Conservation (phyloP, 306 rosid genomes). For the Oemleria cerasiformis region DNA sequence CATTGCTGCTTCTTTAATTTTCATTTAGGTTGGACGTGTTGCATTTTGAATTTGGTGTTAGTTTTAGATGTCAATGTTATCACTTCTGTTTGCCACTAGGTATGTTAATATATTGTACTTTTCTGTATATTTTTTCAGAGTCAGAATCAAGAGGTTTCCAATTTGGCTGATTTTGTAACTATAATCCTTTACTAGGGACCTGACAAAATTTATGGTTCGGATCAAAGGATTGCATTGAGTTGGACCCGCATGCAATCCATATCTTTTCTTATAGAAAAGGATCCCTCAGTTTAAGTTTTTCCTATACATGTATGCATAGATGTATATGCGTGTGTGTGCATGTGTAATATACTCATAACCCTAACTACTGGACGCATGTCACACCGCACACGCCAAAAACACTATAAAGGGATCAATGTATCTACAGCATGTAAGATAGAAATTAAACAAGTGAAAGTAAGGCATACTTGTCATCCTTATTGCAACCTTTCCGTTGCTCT, state of each 20-base stretch:
- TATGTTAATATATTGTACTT: background rate
- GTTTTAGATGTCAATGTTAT: no score
- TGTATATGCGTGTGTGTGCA: background rate
- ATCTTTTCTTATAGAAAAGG: background rate
- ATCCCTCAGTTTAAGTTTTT: background rate
- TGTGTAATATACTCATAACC: background rate
- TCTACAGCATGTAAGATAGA: background rate
- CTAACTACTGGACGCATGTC: background rate
- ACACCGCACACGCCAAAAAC: background rate
- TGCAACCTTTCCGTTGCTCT: conserved; percentile 48
- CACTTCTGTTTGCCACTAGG: no score
- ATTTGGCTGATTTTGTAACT: background rate
- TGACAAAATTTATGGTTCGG: background rate
- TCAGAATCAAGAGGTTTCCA: background rate
- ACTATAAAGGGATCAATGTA: background rate
- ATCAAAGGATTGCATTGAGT: background rate
- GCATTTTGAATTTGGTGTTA: no score
- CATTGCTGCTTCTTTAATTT: no score
- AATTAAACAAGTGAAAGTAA: conserved; percentile 16
- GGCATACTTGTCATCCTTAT: conserved; percentile 42
- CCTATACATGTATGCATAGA: background rate
- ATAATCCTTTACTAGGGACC: background rate
- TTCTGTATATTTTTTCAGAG: background rate
- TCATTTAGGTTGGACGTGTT: no score
- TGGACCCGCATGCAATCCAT: background rate